A percentile compares a stretch with the other conserved stretches of the same genome.
Evolutionary conservation across 345 rosid species (phyloP).

Genomic region (Populus pruinosa): DNA sequence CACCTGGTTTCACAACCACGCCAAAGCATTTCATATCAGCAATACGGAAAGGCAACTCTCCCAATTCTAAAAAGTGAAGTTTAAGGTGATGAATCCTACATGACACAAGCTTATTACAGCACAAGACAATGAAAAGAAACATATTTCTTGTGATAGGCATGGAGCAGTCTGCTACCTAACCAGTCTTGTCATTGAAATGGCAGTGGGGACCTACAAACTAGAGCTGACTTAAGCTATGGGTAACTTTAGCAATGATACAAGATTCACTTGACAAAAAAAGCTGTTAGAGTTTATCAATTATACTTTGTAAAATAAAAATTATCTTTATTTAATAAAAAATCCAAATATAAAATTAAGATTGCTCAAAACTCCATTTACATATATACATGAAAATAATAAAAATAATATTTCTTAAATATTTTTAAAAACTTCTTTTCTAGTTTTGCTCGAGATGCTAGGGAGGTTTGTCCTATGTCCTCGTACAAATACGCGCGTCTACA

Average conservation of each 20-base stretch:
- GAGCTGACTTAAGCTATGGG: too few relatives aligned
- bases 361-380: too few relatives aligned
- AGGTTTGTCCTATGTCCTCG: background rate
- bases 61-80: background rate
- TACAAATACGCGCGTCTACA: background rate
- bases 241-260: too few relatives aligned
- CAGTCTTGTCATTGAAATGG: background rate
- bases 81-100: background rate
- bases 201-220: constrained; percentile 5
- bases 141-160: background rate
- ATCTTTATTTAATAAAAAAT: too few relatives aligned
- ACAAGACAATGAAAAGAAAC: background rate
- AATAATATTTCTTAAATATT: too few relatives aligned
- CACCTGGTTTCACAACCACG: constrained; percentile 19
- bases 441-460: background rate
- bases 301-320: too few relatives aligned
- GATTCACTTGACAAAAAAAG: too few relatives aligned
- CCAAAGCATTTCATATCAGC: constrained; percentile 24
- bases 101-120: background rate
- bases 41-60: background rate
- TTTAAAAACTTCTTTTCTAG: too few relatives aligned
- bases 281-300: too few relatives aligned
- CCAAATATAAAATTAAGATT: too few relatives aligned
- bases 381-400: too few relatives aligned
- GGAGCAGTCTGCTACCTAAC: background rate